Evolutionary conservation across 495 filamentous ascomycete genomes (phyloP).

Genomic region (Physcia stellaris): DNA sequence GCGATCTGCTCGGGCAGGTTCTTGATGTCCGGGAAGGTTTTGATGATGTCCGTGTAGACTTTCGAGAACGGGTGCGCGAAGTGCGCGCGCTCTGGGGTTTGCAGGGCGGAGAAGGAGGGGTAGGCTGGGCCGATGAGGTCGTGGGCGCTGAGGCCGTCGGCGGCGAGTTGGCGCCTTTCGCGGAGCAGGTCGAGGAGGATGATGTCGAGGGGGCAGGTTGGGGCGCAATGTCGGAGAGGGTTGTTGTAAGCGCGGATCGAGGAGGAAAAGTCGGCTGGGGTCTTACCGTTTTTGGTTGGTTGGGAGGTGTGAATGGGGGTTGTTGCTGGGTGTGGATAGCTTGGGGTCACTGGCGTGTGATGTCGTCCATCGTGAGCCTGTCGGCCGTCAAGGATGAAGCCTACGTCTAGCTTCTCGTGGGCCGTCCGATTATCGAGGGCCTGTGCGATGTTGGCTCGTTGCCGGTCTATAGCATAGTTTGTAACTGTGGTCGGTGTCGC

Average conservation of each 20-base stretch:
- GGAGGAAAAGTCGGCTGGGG: conserved; percentile 3
- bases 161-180: conserved; percentile 48
- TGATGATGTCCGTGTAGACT: conserved; percentile 68
- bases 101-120: conserved; percentile 59
- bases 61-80: conserved; percentile 63
- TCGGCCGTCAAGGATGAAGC: conserved; percentile 44
- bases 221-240: conserved; percentile 42
- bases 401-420: conserved; percentile 48
- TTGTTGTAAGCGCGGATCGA: conserved; percentile 23
- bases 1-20: conserved; percentile 63
- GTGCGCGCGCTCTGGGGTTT: conserved; percentile 47
- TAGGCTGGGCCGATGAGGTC: conserved; percentile 60
- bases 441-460: conserved; percentile 39
- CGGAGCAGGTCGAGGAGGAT: conserved; percentile 65
- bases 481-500: conserved; percentile 4
- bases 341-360: neutral
- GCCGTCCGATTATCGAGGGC: conserved; percentile 38
- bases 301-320: neutral
- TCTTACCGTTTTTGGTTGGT: too few species aligned
- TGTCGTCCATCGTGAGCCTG: neutral
- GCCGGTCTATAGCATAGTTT: conserved; percentile 25
- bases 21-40: conserved; percentile 56
- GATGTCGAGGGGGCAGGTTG: conserved; percentile 59
- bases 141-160: conserved; percentile 42
- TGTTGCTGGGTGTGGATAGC: neutral